Evolutionary conservation across 306 rosid species (phyloP).

Genomic region (Ochetophila trinervis): DNA sequence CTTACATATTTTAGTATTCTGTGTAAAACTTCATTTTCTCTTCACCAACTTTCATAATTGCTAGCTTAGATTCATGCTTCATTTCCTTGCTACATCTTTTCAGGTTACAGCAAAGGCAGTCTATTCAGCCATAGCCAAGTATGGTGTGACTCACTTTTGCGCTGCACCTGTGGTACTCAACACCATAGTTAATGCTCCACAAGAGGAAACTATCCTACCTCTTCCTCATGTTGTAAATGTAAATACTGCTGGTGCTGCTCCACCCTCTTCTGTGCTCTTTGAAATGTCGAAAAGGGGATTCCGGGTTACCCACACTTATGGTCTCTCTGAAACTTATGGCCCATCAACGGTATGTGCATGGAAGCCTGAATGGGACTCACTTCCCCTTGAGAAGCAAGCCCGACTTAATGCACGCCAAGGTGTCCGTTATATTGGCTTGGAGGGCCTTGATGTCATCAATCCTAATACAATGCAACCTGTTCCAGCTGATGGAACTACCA

Average conservation of each 20-base stretch:
- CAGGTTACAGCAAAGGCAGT: constrained; percentile 78
- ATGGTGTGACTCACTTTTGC: constrained; percentile 86
- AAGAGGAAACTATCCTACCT: constrained; percentile 70
- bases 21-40: neutral
- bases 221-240: constrained; percentile 76
- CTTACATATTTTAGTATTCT: neutral
- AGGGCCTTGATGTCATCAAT: constrained; percentile 62
- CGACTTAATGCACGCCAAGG: constrained; percentile 87
- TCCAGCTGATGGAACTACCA: constrained; percentile 70
- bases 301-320: constrained; percentile 84
- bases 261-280: constrained; percentile 73
- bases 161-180: constrained; percentile 96
- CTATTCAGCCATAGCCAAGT: constrained; percentile 65
- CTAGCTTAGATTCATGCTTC: neutral
- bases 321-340: constrained; percentile 87
- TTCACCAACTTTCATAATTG: neutral
- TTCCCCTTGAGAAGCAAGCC: constrained; percentile 58
- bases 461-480: constrained; percentile 67
- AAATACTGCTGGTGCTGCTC: constrained; percentile 94
- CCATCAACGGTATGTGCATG: constrained; percentile 86
- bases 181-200: constrained; percentile 67
- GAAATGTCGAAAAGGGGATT: constrained; percentile 78
- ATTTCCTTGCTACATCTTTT: constrained; percentile 6
- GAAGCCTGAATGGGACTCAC: constrained; percentile 91
- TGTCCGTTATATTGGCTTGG: constrained; percentile 65